Base-by-base conservation (phyloP, 768 basidiomycete genomes). In the Boletus coccyginus region DNA sequence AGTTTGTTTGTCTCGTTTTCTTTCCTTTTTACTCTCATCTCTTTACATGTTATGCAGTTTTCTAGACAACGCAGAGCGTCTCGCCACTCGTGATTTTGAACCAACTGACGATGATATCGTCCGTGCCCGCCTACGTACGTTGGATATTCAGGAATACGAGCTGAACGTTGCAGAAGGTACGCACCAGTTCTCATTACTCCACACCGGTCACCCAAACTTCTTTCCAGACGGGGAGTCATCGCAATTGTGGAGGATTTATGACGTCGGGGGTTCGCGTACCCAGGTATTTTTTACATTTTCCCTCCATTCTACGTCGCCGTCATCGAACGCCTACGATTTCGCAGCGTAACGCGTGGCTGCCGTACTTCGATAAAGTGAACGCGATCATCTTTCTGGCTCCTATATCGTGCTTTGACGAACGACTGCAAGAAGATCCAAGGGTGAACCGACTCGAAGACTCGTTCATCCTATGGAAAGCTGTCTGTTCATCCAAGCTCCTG, bases 371-470 rank as follows among this genome's bases (percentile, higher is more conserved):
- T 50, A 81, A 86, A 63, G 86, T 86, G 43, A 82, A 90, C 59
- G 87, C 86, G 3, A 84, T 92, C 65, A 89, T 92, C 52, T 92
- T 92, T 72, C 76, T 92, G 21, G 86, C 88, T 2, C 90, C 90
- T 9, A 80, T 92, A 42, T 90, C 87, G 17, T 88, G 86, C 46
- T 92, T 92, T 60, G 88, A 92, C 66, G 87, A 92, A 66, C 75
- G 79, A 16, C 74, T 89, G 1, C 78, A 84, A 55, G 89, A 92
- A 71, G 89, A 91, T 66, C 74, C 75, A 7, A 75, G 77, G 29
- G 82, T 90, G 51, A 90, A 90, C 65, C 81, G 88, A 12, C 75
- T 91, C 27, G 85, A 90, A 63, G 88, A 90, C 70, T 87, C 87
- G 1, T 81, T 87, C 48, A 76, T 83, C 40, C 74, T 90, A 14